phyloP scores from a whole-genome alignment of 1,284 basidiomycete species.

The Peniophora sp. region DNA sequence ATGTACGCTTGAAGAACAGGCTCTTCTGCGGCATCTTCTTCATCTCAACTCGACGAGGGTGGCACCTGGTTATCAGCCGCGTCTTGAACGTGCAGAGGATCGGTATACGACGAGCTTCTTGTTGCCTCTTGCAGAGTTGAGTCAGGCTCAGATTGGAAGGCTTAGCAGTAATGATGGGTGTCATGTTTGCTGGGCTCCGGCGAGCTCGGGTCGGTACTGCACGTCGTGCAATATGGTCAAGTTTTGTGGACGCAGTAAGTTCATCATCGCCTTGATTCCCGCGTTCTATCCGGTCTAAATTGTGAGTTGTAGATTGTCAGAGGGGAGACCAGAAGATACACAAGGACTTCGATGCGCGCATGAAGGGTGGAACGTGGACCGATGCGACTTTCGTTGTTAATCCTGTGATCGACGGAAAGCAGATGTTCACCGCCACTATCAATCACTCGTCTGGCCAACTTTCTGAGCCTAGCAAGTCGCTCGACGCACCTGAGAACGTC shows the following conservation, averaged over 20 bases:
- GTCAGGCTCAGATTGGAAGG: background rate
- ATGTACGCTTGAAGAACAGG: background rate
- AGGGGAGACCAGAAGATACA: background rate
- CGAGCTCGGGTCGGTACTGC: background rate
- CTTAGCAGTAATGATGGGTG: background rate
- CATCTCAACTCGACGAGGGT: background rate
- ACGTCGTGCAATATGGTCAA: background rate
- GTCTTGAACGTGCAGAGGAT: background rate
- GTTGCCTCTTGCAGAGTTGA: background rate
- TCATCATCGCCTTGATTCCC: background rate
- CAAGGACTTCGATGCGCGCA: background rate
- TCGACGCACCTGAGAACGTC: slow-evolving; percentile 19
- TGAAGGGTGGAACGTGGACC: background rate
- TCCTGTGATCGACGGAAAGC: background rate
- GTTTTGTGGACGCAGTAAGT: background rate
- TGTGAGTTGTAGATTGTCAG: background rate
- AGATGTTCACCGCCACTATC: background rate
- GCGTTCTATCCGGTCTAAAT: too few species aligned
- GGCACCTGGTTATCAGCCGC: background rate
- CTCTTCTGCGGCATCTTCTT: background rate
- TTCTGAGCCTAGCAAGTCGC: background rate
- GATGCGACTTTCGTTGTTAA: background rate
- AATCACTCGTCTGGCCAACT: background rate
- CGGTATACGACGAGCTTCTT: background rate
- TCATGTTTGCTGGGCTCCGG: background rate